Percentiles rank a stretch among this genome's conserved stretches.
phyloP scores from a whole-genome alignment of 352 stramenopile genomes.

The Phytophthora cryptogea region DNA sequence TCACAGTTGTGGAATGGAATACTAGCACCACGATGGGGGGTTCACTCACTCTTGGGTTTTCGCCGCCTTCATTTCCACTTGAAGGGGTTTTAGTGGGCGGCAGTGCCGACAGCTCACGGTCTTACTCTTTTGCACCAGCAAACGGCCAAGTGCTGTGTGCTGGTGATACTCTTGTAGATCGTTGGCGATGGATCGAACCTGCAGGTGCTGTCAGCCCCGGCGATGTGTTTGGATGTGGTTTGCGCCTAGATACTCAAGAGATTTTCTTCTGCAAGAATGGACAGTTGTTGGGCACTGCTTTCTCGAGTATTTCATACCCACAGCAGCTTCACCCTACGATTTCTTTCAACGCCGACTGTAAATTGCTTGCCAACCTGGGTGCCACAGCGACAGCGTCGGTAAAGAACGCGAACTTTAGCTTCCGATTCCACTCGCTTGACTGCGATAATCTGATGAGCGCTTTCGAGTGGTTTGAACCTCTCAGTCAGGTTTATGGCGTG shows the following conservation, averaged over 20 bases:
- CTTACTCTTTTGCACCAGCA: constrained; percentile 72
- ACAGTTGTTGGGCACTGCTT: constrained; percentile 74
- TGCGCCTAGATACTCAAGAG: constrained; percentile 81
- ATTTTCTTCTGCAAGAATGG: constrained; percentile 90
- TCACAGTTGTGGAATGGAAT: constrained; percentile 73
- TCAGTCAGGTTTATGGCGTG: constrained; percentile 86
- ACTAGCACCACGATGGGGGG: constrained; percentile 25
- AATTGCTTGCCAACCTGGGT: constrained; percentile 79
- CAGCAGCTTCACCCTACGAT: constrained; percentile 74
- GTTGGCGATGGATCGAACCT: constrained; percentile 76
- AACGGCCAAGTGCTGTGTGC: constrained; percentile 71
- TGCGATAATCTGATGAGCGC: constrained; percentile 86
- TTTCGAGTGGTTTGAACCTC: constrained; percentile 88
- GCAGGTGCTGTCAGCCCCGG: constrained; percentile 46
- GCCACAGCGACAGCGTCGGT: constrained; percentile 31
- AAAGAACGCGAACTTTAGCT: constrained; percentile 67
- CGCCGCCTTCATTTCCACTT: constrained; percentile 65
- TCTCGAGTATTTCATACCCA: constrained; percentile 63
- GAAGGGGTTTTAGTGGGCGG: constrained; percentile 65
- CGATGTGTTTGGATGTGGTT: constrained; percentile 79
- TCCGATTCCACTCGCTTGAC: constrained; percentile 82
- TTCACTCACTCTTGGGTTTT: constrained; percentile 66
- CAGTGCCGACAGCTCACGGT: constrained; percentile 39
- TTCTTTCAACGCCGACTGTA: constrained; percentile 74
- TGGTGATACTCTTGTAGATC: constrained; percentile 54